Evolutionary conservation across 768 basidiomycete species (phyloP), one percentile per base, ranked within the genome.

Genomic region (Myochromella boudieri): DNA sequence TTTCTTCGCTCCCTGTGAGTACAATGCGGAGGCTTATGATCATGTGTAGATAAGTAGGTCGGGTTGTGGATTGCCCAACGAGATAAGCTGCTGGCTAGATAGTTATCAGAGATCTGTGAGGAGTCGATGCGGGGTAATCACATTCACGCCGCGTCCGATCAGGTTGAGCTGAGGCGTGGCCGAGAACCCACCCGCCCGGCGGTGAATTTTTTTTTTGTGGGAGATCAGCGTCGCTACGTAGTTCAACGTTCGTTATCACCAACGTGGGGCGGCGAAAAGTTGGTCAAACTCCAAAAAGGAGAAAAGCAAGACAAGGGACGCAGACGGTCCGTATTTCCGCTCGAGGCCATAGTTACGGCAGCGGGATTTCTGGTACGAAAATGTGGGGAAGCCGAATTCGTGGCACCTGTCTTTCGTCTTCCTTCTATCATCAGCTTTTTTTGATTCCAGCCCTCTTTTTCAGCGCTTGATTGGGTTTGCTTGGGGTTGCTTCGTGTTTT

Each of bases 111-210:
- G 15, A 3, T 18, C 15, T 21, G 18, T 21, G 17, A 22, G 24
- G 33, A 44, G 24, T 24, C 34, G 43, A 38, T 48, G 51, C 51
- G 51, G 51, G 51, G 51, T 48, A 52, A 52, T 44, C 46, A 52
- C 46, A 43, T 36, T 44, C 31, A 36, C 22, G 26, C 37, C 34
- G 37, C 36, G 10, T 9, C 37, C 37, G 41, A 33, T 20, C 22
- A 1, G 12, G n/a, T n/a, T n/a, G n/a, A n/a, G n/a, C n/a, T n/a
- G n/a, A n/a, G n/a, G n/a, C n/a, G n/a, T n/a, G n/a, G n/a, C n/a
- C n/a, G n/a, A n/a, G n/a, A n/a, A n/a, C n/a, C n/a, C n/a, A n/a
- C n/a, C 9, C 6, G 17, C 9, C 27, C 27, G n/a, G 27, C n/a
- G 8, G 8, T 38, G n/a, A n/a, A 31, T 39, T 49, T 46, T 51